Base-by-base conservation (phyloP, 2,329 filamentous ascomycete genomes). In the Celoporthe dispersa region DNA sequence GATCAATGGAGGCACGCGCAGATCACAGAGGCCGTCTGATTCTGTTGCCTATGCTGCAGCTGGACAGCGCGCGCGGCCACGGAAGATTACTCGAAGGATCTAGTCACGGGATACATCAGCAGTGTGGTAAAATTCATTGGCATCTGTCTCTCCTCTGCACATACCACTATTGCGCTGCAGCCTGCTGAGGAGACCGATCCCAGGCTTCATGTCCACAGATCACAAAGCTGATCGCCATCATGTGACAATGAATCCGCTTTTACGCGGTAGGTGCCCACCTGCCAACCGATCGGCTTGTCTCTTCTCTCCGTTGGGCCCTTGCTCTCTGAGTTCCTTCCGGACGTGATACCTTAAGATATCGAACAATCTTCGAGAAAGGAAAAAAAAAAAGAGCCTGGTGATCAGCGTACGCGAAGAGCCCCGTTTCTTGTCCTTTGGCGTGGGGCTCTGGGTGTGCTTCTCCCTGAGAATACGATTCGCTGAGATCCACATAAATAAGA, bases 401-500 rank as follows among this genome's bases (percentile, higher is more conserved):
- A 57, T 57, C 53, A 19, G 53, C 53, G 14, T 19, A 33, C 14
- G 7, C 25, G 51, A 53, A 53, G 22, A 35, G 4, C 37, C 12
- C 37, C 37, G 22, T n/a, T 31, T 4, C 22, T 55, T 11, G 7
- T 28, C 51, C 25, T 55, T 55, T 3, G 11, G 3, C 48, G 22
- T 51, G 48, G 48, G 48, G 48, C 22, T 25, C 48, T 51, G 22
- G 48, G 48, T 51, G 48, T 55, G 44, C 44, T 3, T 55, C 12
- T 14, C 8, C n/a, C 28, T 33, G 28, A 33, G 28, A 16, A 33
- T 6, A 33, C 53, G 14, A 57, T 31, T 57, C 51, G 14, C 2
- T 33, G 53, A 48, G 53, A 33, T 57, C 53, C 53, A 57, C 53
- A 57, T 31, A 33, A 57, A 57, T 57, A 57, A 57, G 53, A 57